Conservation (phyloP, 2,329 filamentous ascomycete genomes). For the Ophiostoma tasmaniense region DNA sequence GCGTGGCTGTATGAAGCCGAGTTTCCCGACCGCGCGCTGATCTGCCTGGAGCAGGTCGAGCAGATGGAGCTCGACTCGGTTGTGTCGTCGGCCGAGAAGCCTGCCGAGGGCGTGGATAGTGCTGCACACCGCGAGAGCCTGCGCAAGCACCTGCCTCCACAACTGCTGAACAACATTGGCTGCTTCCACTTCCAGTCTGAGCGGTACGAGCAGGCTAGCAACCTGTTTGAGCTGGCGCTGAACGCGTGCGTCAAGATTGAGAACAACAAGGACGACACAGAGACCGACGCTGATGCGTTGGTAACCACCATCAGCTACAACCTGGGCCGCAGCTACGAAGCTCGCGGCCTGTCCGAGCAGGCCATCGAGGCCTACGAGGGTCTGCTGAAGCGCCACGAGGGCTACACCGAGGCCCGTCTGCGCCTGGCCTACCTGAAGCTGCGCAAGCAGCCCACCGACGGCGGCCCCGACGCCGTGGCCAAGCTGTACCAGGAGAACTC, state of each 20-base stretch:
- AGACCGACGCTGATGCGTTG: conserved; percentile 78
- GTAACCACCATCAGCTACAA: conserved; percentile 97
- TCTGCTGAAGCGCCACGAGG: conserved; percentile 71
- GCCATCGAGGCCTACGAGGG: conserved; percentile 84
- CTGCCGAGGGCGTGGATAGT: conserved; percentile 52
- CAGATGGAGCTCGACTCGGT: conserved; percentile 78
- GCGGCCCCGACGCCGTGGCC: conserved; percentile 76
- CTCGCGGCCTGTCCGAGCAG: conserved; percentile 68
- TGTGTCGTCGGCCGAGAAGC: conserved; percentile 47
- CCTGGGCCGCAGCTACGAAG: conserved; percentile 85
- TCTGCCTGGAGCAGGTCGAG: conserved; percentile 87
- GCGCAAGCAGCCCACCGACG: conserved; percentile 69
- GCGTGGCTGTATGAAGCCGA: conserved; percentile 83
- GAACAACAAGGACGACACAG: conserved; percentile 54
- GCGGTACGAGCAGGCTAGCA: conserved; percentile 68
- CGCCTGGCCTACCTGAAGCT: conserved; percentile 86
- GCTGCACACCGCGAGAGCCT: conserved; percentile 51
- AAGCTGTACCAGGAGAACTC: conserved; percentile 79
- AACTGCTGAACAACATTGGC: conserved; percentile 93
- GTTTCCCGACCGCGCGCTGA: conserved; percentile 79
- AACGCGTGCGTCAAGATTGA: conserved; percentile 77
- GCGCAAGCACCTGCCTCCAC: conserved; percentile 74
- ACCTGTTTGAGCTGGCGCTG: conserved; percentile 86
- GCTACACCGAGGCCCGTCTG: conserved; percentile 87
- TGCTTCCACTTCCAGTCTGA: conserved; percentile 90